Percentiles rank a stretch among this genome's conserved stretches.
These are phyloP conservation scores for Aspergillus bombycis DNA, from an alignment of 2,329 filamentous ascomycete genomes.

Conservation along the genomic window DNA sequence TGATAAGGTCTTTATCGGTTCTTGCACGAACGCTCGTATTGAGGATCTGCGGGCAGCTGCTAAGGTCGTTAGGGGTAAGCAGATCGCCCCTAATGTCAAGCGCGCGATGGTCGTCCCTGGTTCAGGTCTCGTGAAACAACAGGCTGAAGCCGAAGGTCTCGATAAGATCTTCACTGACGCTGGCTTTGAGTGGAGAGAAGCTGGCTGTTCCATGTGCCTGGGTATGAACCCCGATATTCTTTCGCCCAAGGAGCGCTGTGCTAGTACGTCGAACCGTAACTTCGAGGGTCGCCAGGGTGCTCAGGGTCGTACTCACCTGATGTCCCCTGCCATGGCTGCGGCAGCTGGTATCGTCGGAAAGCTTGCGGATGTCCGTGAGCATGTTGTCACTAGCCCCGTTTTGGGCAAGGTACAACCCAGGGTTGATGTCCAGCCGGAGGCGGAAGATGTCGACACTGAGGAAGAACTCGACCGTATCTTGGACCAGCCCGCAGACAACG, in stretches of 20 bases:
- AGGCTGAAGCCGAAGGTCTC: conserved; percentile 88
- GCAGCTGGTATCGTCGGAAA: conserved; percentile 88
- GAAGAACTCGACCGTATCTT: conserved; percentile 66
- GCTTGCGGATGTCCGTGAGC: conserved; percentile 85
- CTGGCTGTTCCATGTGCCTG: conserved; percentile 97
- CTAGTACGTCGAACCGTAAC: conserved; percentile 94
- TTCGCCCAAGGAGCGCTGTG: conserved; percentile 87
- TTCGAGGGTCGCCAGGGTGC: conserved; percentile 97
- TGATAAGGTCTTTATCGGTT: conserved; percentile 98
- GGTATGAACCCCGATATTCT: conserved; percentile 99
- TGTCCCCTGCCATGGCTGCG: conserved; percentile 97
- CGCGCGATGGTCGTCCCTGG: conserved; percentile 95
- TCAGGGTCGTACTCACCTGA: conserved; percentile 85
- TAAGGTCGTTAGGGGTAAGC: conserved; percentile 81
- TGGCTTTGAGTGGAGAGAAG: conserved; percentile 97
- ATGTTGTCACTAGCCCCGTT: conserved; percentile 58
- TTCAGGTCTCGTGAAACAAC: conserved; percentile 89
- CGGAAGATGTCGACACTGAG: conserved; percentile 63
- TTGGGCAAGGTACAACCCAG: conserved; percentile 57
- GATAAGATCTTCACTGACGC: conserved; percentile 91
- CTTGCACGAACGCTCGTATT: conserved; percentile 95
- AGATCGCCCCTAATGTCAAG: conserved; percentile 85
- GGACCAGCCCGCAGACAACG: conserved; percentile 65
- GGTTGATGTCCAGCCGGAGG: conserved; percentile 61
- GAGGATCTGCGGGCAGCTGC: conserved; percentile 92